A percentile compares a stretch with the other conserved stretches of the same genome.
These are phyloP conservation scores for Leccinum pachyderme DNA, from an alignment of 1,284 basidiomycete species.

Conservation along the genomic window DNA sequence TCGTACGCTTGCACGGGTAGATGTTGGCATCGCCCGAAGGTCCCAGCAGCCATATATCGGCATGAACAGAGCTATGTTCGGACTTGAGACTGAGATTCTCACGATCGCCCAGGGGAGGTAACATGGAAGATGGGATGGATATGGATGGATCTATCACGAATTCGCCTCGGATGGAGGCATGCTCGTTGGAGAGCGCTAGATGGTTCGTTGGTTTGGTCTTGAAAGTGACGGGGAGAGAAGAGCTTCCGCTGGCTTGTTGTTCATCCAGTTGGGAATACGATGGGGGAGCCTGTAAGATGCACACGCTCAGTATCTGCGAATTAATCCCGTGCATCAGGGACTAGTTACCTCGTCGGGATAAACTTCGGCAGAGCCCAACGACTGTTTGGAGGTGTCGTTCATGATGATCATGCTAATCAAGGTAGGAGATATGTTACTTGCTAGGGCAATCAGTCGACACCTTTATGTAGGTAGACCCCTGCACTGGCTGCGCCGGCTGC, in stretches of 20 bases:
- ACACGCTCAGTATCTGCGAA: neutral
- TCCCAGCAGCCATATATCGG: conserved; percentile 31
- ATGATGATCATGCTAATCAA: conserved; percentile 6
- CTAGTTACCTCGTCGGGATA: conserved; percentile 9
- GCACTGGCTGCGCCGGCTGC: too few species aligned
- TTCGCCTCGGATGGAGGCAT: conserved; percentile 33
- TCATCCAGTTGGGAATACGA: conserved; percentile 17
- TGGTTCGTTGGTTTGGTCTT: conserved; percentile 38
- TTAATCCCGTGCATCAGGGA: neutral
- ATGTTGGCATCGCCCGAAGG: neutral
- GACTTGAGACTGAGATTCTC: conserved; percentile 36
- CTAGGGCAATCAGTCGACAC: neutral
- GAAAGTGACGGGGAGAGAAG: conserved; percentile 4
- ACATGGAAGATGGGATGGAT: conserved; percentile 32
- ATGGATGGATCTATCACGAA: conserved; percentile 40
- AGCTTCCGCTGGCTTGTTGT: neutral
- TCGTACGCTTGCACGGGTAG: conserved; percentile 7
- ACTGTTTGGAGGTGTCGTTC: neutral
- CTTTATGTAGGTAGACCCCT: neutral
- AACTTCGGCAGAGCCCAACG: neutral
- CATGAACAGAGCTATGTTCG: conserved; percentile 29
- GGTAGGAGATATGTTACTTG: neutral
- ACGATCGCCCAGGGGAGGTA: conserved; percentile 36
- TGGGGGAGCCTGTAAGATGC: conserved; percentile 23
- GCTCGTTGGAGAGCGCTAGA: conserved; percentile 30